Percentiles rank a stretch among this genome's conserved stretches.
Conservation (phyloP, 768 basidiomycete species). For the Cantharellus anzutake region DNA sequence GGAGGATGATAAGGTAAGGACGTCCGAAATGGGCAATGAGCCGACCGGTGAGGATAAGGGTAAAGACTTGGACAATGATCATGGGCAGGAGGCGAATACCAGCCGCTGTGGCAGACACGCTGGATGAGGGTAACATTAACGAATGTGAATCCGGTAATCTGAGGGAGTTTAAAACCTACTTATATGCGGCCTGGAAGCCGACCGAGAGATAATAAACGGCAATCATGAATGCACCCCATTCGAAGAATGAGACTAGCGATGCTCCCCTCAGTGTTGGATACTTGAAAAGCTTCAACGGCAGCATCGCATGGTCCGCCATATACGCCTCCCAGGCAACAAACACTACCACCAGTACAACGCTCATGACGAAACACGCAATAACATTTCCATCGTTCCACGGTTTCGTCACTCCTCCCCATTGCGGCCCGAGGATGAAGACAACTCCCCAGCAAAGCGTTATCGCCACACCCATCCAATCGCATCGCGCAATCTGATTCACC, state of each 20-base stretch:
- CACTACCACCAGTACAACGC: not conserved
- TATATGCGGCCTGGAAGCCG: not conserved
- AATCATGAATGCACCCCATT: not conserved
- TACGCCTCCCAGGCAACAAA: not conserved
- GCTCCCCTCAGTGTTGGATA: not conserved
- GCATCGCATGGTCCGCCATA: not conserved
- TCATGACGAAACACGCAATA: not conserved
- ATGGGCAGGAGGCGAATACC: not conserved
- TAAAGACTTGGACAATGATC: not conserved
- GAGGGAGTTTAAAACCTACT: not conserved
- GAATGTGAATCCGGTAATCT: not conserved
- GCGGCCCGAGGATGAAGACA: not conserved
- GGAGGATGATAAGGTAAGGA: not conserved
- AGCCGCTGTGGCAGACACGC: not conserved
- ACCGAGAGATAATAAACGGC: not conserved
- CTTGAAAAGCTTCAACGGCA: not conserved
- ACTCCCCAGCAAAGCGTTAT: not conserved
- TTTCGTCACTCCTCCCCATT: not conserved
- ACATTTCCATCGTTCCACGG: not conserved
- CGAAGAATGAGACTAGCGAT: not conserved
- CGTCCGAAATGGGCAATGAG: not conserved
- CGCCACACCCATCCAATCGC: not conserved
- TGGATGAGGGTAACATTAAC: not conserved
- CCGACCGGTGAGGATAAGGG: not conserved
- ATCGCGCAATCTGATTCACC: not conserved